These are phyloP conservation scores for Aspergillus sp. DNA, from an alignment of 2,329 filamentous ascomycete genomes.

Conservation along the genomic window DNA sequence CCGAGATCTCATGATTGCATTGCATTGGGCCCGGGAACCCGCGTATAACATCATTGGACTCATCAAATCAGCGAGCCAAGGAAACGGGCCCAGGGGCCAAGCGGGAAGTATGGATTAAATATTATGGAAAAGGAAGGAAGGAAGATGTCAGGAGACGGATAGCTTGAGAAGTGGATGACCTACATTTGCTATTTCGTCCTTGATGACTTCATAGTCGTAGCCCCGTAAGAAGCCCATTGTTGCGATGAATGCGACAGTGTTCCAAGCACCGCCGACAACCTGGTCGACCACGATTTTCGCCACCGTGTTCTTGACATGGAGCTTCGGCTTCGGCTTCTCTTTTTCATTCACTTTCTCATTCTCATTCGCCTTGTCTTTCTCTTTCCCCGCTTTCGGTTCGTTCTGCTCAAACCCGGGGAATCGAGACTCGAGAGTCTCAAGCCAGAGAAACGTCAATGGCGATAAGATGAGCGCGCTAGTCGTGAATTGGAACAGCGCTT, in stretches of 20 bases:
- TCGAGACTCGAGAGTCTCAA: constrained; percentile 53
- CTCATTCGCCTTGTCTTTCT: background rate
- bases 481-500: constrained; percentile 56
- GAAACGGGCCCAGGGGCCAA: background rate
- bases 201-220: constrained; percentile 31
- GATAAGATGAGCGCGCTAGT: constrained; percentile 54
- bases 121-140: background rate
- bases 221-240: constrained; percentile 53
- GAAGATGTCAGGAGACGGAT: background rate
- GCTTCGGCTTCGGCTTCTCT: constrained; percentile 13
- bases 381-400: background rate
- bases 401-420: constrained; percentile 47
- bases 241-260: constrained; percentile 57
- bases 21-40: background rate
- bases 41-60: too few relatives aligned
- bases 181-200: constrained; percentile 35
- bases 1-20: background rate
- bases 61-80: background rate
- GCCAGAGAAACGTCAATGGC: constrained; percentile 61
- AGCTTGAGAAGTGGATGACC: background rate
- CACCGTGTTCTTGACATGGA: constrained; percentile 36
- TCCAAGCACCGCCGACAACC: constrained; percentile 55
- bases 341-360: constrained; percentile 14
- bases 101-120: background rate
- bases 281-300: constrained; percentile 62